Evolutionary conservation across 371 early-diverging fungal genomes (phyloP), one percentile per base, ranked within the genome.

Genomic region (Thermomucor indicae-seudaticae): DNA sequence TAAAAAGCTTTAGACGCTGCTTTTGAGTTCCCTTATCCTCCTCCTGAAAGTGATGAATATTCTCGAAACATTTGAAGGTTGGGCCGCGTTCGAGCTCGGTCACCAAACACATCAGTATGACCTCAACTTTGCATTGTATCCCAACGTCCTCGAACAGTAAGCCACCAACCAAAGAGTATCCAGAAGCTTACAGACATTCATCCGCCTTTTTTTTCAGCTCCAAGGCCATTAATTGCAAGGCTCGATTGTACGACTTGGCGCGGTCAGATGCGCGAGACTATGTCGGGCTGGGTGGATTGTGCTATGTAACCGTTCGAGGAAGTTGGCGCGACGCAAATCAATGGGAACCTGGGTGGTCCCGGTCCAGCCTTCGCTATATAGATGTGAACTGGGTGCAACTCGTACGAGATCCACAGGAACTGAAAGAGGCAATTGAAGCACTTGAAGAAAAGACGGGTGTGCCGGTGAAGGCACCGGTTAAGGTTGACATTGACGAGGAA

Each of bases 101-200:
- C 50, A 40, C 12, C 5, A 40, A 12, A 49, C 39, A 1, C 40
- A 17, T 2, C 30, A 49, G 20, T 40, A 40, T 16, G 50, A 49
- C 14, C 30, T 37, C 7, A 49, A 49, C 22, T 49, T 49, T 49
- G 41, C 37, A n/a, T 6, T 49, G 4, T 49, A 49, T 16, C n/a
- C 41, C 6, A 24, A 40, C 7, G 30, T 25, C 11, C 29, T 22
- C 32, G 32, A 31, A 32, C 27, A 28, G 46, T 46, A 19, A 46
- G 46, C 22, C 11, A 20, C 2, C 0, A 2, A 20, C n/a, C 11
- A 14, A n/a, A n/a, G n/a, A n/a, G n/a, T n/a, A n/a, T n/a, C n/a
- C n/a, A n/a, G n/a, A n/a, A n/a, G n/a, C n/a, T n/a, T n/a, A n/a
- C n/a, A n/a, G n/a, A n/a, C n/a, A n/a, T n/a, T n/a, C n/a, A n/a